Evolutionary conservation across 371 early-diverging fungal species (phyloP).

Genomic region (Saksenaea oblongispora): DNA sequence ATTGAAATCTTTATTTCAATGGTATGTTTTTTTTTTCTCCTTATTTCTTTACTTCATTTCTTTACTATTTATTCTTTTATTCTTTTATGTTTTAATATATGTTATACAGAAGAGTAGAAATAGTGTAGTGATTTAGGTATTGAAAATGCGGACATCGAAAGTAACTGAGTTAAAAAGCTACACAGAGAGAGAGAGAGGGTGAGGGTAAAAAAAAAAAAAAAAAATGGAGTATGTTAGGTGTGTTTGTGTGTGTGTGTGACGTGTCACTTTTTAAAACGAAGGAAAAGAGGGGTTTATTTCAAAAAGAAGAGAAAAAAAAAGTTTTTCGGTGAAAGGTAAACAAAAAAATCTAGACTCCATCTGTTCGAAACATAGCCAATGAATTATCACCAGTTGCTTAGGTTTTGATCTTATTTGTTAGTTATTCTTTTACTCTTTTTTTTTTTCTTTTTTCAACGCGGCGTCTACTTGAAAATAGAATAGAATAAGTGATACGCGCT

Average conservation of each 20-base stretch:
- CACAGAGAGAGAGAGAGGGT: neutral
- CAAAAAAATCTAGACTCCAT: slow-evolving; percentile 12
- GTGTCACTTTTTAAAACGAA: neutral
- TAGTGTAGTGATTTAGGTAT: too few species aligned
- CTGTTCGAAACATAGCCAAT: slow-evolving; percentile 14
- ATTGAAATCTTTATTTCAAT: too few species aligned
- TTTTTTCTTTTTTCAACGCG: neutral
- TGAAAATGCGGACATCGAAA: too few species aligned
- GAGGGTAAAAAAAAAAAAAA: neutral
- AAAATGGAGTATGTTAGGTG: too few species aligned
- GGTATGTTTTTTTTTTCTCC: too few species aligned
- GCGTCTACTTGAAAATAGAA: slow-evolving; percentile 10
- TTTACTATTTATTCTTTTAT: too few species aligned
- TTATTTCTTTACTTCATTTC: too few species aligned
- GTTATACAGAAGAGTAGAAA: too few species aligned
- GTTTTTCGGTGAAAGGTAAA: slow-evolving; percentile 12
- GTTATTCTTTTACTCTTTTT: too few species aligned
- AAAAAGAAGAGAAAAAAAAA: neutral
- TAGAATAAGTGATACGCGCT: slow-evolving; percentile 5
- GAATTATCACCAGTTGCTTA: neutral
- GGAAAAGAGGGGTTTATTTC: neutral
- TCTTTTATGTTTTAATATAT: too few species aligned
- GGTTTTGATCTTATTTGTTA: slow-evolving; percentile 9
- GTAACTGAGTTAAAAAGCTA: too few species aligned
- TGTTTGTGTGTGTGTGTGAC: neutral